Base-by-base conservation (phyloP, 2,329 filamentous ascomycete genomes). In the Colletotrichum limetticola region DNA sequence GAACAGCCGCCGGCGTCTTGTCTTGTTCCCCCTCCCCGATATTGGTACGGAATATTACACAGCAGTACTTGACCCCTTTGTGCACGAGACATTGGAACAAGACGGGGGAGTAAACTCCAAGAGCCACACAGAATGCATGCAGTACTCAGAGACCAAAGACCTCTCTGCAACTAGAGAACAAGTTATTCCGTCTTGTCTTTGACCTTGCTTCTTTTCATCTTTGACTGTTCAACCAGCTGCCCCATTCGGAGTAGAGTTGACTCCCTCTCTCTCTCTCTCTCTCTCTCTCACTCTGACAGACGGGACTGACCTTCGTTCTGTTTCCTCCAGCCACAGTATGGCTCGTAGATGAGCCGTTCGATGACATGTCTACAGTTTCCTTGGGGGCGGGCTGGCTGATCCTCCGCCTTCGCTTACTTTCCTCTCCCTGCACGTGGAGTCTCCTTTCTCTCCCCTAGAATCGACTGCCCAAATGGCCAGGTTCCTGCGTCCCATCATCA, bases 301-400 rank as follows among this genome's bases (percentile, higher is more conserved):
- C 32, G 12, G 32, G 11, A 35, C 32, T 35, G 32, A 35, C 9
- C 62, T 16, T 53, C n/a, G 14, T 24, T 42, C 49, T 57, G 65
- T 46, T 26, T 52, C 28, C 28, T 68, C 58, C 59, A 69, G 59
- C 66, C 70, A 72, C 60, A 64, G 53, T 59, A 37, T 64, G 46
- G 32, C 59, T 69, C 58, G 19, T 26, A 35, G 30, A 32, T 32
- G 59, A 30, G 52, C 28, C 7, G 57, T 58, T 61, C n/a, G 53
- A 35, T 30, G 46, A 42, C 52, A 42, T 42, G 16, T 42, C 37
- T 19, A 42, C 37, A 42, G 6, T 14, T 24, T 30, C 46, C n/a
- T 46, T 37, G 26, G 49, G 46, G 32, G 37, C 52, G 58, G 65
- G 28, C 35, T 52, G 35, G 64, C 49, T 63, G 65, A 71, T 72